Percentiles rank a stretch among this genome's conserved stretches.
phyloP scores from a whole-genome alignment of 306 rosid genomes.

The Luffa acutangula region DNA sequence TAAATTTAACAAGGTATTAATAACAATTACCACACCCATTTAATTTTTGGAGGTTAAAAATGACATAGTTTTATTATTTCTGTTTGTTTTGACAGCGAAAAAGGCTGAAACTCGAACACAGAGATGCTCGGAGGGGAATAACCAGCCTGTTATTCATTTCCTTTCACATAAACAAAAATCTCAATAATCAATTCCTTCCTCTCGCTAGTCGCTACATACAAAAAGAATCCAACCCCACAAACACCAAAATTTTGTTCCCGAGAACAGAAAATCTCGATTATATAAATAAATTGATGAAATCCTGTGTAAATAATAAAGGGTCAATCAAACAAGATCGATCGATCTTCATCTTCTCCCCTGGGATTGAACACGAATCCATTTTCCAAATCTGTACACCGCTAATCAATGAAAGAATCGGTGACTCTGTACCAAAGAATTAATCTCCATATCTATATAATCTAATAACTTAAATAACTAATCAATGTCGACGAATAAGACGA shows the following conservation, averaged over 20 bases:
- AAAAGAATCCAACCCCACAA: slow-evolving; percentile 10
- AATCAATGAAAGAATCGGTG: slow-evolving; percentile 7
- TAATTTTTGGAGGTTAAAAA: not conserved
- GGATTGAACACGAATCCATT: not conserved
- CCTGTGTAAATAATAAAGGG: not conserved
- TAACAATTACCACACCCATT: not conserved
- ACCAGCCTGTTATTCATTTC: slow-evolving; percentile 1
- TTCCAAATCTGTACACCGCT: slow-evolving; percentile 39
- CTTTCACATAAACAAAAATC: not conserved
- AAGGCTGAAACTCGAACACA: not conserved
- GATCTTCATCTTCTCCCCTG: not conserved
- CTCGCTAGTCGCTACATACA: not conserved
- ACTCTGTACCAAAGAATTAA: slow-evolving; percentile 37
- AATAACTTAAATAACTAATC: slow-evolving; percentile 42
- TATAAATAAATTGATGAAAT: not conserved
- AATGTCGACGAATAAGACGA: slow-evolving; percentile 4
- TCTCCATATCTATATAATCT: slow-evolving; percentile 25
- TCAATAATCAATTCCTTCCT: not conserved
- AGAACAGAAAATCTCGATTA: not conserved
- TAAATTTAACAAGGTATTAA: not conserved
- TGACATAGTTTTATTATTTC: not conserved
- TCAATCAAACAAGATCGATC: not conserved
- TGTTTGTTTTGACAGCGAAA: not conserved
- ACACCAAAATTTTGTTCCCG: not conserved
- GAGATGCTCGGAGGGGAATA: not conserved